Conservation (phyloP, 2,329 filamentous ascomycete species). For the Cladobotryum protrusum region DNA sequence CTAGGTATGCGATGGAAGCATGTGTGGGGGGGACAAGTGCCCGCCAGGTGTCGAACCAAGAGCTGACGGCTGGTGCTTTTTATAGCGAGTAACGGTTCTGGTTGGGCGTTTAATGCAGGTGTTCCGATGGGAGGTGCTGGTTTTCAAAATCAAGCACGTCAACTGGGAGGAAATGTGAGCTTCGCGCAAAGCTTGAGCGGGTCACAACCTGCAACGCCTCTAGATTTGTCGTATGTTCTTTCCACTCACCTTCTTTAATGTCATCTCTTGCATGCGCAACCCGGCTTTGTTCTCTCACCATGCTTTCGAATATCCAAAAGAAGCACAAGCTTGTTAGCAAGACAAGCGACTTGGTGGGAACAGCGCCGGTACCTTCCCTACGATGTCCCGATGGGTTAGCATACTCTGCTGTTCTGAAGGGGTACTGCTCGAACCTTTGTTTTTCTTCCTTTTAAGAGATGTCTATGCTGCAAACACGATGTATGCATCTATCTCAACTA, state of each 20-base stretch:
- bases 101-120: constrained; percentile 58
- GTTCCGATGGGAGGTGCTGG: constrained; percentile 54
- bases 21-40: neutral
- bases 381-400: constrained; percentile 12
- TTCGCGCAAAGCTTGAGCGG: constrained; percentile 61
- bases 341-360: constrained; percentile 5
- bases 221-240: constrained; percentile 59
- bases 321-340: constrained; percentile 14
- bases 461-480: too few relatives aligned
- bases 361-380: neutral
- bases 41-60: constrained; percentile 2
- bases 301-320: constrained; percentile 6
- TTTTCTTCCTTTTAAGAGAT: neutral
- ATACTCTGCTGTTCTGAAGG: constrained; percentile 28
- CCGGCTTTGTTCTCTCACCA: neutral
- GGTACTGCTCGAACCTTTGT: constrained; percentile 15
- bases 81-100: constrained; percentile 46
- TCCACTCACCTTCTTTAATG: constrained; percentile 8
- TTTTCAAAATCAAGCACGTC: constrained; percentile 47
- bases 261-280: neutral
- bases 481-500: too few relatives aligned
- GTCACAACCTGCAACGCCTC: constrained; percentile 54
- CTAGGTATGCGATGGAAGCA: constrained; percentile 40
- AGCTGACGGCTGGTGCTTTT: constrained; percentile 12
- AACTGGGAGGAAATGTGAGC: constrained; percentile 54